phyloP scores from a whole-genome alignment of 202 grass and related monocot genomes.

The Alloteropsis angusta region DNA sequence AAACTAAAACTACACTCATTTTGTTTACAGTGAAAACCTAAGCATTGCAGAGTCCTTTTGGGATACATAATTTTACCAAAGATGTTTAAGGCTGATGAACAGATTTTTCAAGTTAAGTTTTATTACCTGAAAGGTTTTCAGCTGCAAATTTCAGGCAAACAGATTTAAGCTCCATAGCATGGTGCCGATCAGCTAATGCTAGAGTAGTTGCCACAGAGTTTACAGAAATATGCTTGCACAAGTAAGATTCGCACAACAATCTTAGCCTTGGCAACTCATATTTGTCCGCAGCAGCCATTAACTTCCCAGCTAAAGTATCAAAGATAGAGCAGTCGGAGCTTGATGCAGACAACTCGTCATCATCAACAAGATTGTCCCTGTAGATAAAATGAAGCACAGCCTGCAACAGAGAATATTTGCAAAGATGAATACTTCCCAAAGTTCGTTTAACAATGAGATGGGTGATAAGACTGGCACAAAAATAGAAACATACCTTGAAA shows the following conservation, averaged over 20 bases:
- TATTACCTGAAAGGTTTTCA: constrained; percentile 84
- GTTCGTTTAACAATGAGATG: not conserved
- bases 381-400: constrained; percentile 91
- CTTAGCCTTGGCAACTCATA: constrained; percentile 80
- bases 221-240: constrained; percentile 87
- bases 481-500: constrained; percentile 56
- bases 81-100: not conserved
- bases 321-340: constrained; percentile 60
- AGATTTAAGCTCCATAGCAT: constrained; percentile 90
- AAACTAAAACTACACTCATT: not conserved
- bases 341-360: constrained; percentile 62
- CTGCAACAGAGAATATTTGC: constrained; percentile 35
- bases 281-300: constrained; percentile 86
- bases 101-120: not conserved
- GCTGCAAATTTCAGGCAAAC: constrained; percentile 94
- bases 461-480: not conserved
- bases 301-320: constrained; percentile 74
- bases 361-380: constrained; percentile 64
- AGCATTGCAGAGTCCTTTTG: not conserved
- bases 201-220: constrained; percentile 77
- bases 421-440: not conserved
- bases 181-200: constrained; percentile 76
- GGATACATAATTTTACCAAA: not conserved
- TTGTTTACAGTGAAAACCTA: constrained; percentile 2
- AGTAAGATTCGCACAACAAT: constrained; percentile 79